A percentile compares a stretch with the other conserved stretches of the same genome.
Conservation (phyloP, 2,329 filamentous ascomycete species). For the Penicillium freii region DNA sequence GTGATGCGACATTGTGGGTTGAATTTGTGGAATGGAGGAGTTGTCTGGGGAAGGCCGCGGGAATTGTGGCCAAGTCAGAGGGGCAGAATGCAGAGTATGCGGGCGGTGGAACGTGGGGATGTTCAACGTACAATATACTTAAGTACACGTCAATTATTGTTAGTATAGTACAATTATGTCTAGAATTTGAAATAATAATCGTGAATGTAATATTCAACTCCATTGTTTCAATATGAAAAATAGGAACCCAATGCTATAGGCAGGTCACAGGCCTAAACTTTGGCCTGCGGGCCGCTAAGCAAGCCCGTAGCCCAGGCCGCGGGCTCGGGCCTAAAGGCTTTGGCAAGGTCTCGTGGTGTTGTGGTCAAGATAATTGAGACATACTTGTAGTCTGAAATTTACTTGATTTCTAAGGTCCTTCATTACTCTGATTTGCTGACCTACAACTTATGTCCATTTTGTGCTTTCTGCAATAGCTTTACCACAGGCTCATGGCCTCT, state of each 20-base stretch:
- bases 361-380: too few species aligned
- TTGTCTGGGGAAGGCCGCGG: slow-evolving; percentile 16
- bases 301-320: too few species aligned
- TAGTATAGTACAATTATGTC: not conserved
- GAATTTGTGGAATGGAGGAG: slow-evolving; percentile 1
- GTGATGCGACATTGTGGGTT: slow-evolving; percentile 66
- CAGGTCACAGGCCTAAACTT: too few species aligned
- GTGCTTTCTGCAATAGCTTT: too few species aligned
- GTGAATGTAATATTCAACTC: not conserved
- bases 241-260: not conserved
- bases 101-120: slow-evolving; percentile 12
- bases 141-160: not conserved
- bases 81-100: slow-evolving; percentile 16
- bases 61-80: slow-evolving; percentile 22
- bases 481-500: too few species aligned
- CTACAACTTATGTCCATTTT: too few species aligned
- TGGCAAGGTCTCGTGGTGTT: too few species aligned
- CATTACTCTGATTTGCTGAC: too few species aligned
- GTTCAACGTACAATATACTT: not conserved
- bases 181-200: not conserved
- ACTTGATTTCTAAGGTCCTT: too few species aligned
- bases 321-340: too few species aligned
- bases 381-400: too few species aligned
- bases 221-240: not conserved
- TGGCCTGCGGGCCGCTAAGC: too few species aligned